Evolutionary conservation across 1,139 yeast genomes (phyloP), one percentile per base, ranked within the genome.

Genomic region (Geotrichum phurueaensis): DNA sequence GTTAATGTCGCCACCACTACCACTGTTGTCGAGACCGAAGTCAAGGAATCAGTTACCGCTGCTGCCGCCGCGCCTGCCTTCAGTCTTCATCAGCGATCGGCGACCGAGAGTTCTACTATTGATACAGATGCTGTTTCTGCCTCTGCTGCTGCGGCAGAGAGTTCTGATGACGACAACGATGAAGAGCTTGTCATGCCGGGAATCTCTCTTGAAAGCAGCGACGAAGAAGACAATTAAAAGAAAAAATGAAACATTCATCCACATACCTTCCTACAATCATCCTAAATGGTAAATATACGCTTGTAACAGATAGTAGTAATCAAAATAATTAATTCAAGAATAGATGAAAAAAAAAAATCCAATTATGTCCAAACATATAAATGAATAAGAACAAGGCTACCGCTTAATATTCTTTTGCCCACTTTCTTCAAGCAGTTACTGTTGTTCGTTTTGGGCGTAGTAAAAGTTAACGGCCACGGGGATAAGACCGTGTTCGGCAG

Each of bases 401-500:
- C 5, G 9, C 31, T 39, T n/a, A 36, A 15, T 36, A n/a, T 20
- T 52, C 15, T 36, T 43, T 23, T 54, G 15, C 10, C n/a, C 29
- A 10, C n/a, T 25, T n/a, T 27, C 2, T 20, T 4, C 2, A 22
- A 50, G n/a, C 51, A 31, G 2, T 64, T 65, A 71, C 72, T 81
- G 80, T 55, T 72, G 79, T 53, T 78, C 82, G 70, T 84, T 80
- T 74, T 87, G 86, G 45, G 96, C 91, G 68, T 80, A 83, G 77
- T 87, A 91, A 74, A 86, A 91, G 78, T 91, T 91, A 62, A 84
- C 84, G 18, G 89, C 91, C 62, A 88, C 79, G 57, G 90, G 84
- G 66, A 83, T 81, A 65, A 85, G 77, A 20, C 82, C 82, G 65
- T 89, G 84, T 73, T 84, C 79, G 59, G 77, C 74, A 53, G 88